Evolutionary conservation across 352 stramenopile species (phyloP).

Genomic region (Globisporangium megalacanthum): DNA sequence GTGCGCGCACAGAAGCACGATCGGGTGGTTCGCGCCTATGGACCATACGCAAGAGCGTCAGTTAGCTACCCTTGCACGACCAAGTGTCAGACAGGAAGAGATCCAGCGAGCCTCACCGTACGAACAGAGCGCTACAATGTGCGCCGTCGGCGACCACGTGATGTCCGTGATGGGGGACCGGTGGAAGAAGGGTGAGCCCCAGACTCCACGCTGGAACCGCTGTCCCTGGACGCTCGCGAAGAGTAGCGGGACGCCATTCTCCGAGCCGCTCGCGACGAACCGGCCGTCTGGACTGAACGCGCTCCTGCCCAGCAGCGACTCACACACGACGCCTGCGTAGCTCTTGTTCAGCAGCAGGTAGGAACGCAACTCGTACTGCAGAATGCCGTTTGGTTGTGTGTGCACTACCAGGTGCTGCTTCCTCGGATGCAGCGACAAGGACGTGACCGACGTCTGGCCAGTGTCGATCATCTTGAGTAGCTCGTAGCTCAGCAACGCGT

Average conservation of each 20-base stretch:
- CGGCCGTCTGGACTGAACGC: constrained; percentile 62
- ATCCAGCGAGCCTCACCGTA: constrained; percentile 29
- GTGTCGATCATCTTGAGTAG: constrained; percentile 49
- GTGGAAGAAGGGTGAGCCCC: constrained; percentile 54
- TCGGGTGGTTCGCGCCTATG: constrained; percentile 45
- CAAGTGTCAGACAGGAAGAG: background rate
- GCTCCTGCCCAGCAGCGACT: constrained; percentile 42
- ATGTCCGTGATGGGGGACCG: constrained; percentile 45
- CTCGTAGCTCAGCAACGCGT: constrained; percentile 17
- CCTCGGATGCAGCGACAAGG: constrained; percentile 51
- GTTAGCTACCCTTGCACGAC: background rate
- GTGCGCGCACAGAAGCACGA: constrained; percentile 55
- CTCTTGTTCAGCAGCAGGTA: constrained; percentile 72
- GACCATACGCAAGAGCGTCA: background rate
- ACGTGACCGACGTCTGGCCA: constrained; percentile 42
- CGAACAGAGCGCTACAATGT: constrained; percentile 58
- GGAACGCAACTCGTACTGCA: constrained; percentile 71
- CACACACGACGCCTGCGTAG: constrained; percentile 43
- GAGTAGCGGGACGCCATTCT: constrained; percentile 52
- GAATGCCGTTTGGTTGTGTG: constrained; percentile 48
- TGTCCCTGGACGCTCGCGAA: constrained; percentile 52
- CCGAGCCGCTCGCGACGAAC: constrained; percentile 50
- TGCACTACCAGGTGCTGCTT: constrained; percentile 65
- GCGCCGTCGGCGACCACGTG: constrained; percentile 49
- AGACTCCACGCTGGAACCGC: constrained; percentile 36